phyloP scores from a whole-genome alignment of 371 early-diverging fungal genomes.

The Syncephalis fuscata region DNA sequence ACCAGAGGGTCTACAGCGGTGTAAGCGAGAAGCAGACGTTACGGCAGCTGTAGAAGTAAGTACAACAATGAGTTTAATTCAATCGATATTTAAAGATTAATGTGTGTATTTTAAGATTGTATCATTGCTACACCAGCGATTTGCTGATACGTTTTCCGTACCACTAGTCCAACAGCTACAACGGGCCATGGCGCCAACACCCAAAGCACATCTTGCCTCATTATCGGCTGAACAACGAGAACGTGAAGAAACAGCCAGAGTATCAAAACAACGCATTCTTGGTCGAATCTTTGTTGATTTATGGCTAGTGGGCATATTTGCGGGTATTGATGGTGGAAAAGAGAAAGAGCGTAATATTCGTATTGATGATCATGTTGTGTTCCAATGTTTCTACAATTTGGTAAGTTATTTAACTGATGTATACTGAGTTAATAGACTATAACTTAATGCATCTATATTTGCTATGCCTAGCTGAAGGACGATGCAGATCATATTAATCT shows the following conservation, averaged over 20 bases:
- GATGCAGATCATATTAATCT: slow-evolving; percentile 45
- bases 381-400: slow-evolving; percentile 14
- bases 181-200: slow-evolving; percentile 29
- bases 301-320: slow-evolving; percentile 64
- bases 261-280: slow-evolving; percentile 45
- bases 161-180: slow-evolving; percentile 39
- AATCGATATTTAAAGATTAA: no score
- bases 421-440: no score
- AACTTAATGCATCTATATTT: no score
- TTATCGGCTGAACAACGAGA: slow-evolving; percentile 64
- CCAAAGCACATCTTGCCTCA: slow-evolving; percentile 24
- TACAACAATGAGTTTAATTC: no score
- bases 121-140: slow-evolving; percentile 78
- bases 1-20: slow-evolving; percentile 53
- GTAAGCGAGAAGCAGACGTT: slow-evolving; percentile 55
- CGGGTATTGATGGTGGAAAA: slow-evolving; percentile 47
- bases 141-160: slow-evolving; percentile 60
- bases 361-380: slow-evolving; percentile 8
- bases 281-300: slow-evolving; percentile 68
- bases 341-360: slow-evolving; percentile 11
- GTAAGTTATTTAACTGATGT: no score
- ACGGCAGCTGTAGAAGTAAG: slow-evolving; percentile 63
- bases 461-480: slow-evolving; percentile 17
- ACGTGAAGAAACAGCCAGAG: slow-evolving; percentile 60
- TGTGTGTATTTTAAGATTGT: slow-evolving; percentile 26